These are phyloP conservation scores for Rhizopogon salebrosus DNA, from an alignment of 768 basidiomycete species.

Conservation along the genomic window DNA sequence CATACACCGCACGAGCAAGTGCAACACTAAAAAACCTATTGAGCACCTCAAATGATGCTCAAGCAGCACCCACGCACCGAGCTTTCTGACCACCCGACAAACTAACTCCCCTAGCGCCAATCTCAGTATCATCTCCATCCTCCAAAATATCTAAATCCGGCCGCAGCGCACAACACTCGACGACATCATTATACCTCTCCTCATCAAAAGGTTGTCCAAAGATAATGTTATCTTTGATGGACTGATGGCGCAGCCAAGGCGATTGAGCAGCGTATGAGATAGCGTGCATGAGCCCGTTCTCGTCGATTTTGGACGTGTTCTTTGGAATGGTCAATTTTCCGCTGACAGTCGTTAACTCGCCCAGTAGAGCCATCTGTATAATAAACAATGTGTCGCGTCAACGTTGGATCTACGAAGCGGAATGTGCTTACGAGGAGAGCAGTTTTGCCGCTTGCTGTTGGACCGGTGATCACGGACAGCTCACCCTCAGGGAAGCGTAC, in stretches of 20 bases:
- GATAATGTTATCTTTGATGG: slow-evolving; percentile 77
- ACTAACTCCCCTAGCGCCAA: slow-evolving; percentile 68
- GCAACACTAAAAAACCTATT: slow-evolving; percentile 53
- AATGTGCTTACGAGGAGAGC: slow-evolving; percentile 33
- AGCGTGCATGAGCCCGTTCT: slow-evolving; percentile 52
- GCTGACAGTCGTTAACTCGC: slow-evolving; percentile 32
- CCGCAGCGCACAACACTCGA: slow-evolving; percentile 80
- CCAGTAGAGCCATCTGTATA: slow-evolving; percentile 29
- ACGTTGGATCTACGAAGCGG: background rate
- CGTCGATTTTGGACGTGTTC: slow-evolving; percentile 48
- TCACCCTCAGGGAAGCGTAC: slow-evolving; percentile 43
- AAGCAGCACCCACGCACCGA: slow-evolving; percentile 34
- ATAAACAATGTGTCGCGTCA: background rate
- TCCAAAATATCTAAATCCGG: slow-evolving; percentile 82
- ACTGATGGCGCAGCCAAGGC: slow-evolving; percentile 65
- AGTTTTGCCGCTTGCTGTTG: slow-evolving; percentile 47
- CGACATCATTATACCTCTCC: slow-evolving; percentile 65
- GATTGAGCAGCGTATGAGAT: slow-evolving; percentile 74
- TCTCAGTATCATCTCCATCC: slow-evolving; percentile 82
- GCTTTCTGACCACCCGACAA: slow-evolving; percentile 83
- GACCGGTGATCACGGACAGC: slow-evolving; percentile 41
- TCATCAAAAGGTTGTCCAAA: slow-evolving; percentile 70
- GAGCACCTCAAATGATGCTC: background rate
- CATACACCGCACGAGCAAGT: slow-evolving; percentile 78
- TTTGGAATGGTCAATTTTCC: slow-evolving; percentile 42